A percentile compares a stretch with the other conserved stretches of the same genome.
Evolutionary conservation across 2,329 filamentous ascomycete species (phyloP).

Genomic region (Leptographium procerum): DNA sequence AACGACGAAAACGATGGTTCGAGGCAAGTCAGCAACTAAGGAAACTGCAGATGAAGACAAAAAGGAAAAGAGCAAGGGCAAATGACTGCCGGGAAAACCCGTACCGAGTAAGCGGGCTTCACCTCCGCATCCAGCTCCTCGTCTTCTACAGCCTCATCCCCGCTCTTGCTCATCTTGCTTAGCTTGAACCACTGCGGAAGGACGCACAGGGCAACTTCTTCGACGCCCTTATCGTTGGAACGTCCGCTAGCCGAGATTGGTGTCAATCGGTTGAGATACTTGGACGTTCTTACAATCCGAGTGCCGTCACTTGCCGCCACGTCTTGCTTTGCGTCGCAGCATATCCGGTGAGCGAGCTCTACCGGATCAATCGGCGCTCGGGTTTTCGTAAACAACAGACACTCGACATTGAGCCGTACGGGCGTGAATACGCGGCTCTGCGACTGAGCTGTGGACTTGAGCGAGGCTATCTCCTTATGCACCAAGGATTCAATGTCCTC

Average conservation of each 20-base stretch:
- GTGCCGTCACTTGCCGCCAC: conserved; percentile 7
- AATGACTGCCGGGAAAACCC: background rate
- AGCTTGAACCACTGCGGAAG: conserved; percentile 52
- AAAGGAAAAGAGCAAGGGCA: background rate
- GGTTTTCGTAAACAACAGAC: conserved; percentile 51
- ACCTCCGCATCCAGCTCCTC: background rate
- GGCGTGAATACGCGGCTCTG: conserved; percentile 30
- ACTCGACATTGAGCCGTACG: conserved; percentile 46
- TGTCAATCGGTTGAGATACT: conserved; percentile 47
- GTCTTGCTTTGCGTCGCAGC: conserved; percentile 37
- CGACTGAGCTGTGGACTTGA: conserved; percentile 32
- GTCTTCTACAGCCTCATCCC: background rate
- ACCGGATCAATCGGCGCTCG: conserved; percentile 43
- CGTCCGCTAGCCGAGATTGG: conserved; percentile 44
- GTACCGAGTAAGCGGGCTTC: conserved; percentile 28
- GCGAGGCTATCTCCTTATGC: conserved; percentile 54
- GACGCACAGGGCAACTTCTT: conserved; percentile 51
- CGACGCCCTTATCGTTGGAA: conserved; percentile 57
- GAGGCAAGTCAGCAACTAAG: background rate
- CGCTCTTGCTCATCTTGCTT: conserved; percentile 14
- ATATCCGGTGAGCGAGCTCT: conserved; percentile 41
- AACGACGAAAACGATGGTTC: background rate
- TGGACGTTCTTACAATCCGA: conserved; percentile 30
- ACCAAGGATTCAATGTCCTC: conserved; percentile 67
- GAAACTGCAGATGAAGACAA: background rate